These are phyloP conservation scores for Penicillium mononematosum DNA, from an alignment of 495 filamentous ascomycete species.

Conservation along the genomic window DNA sequence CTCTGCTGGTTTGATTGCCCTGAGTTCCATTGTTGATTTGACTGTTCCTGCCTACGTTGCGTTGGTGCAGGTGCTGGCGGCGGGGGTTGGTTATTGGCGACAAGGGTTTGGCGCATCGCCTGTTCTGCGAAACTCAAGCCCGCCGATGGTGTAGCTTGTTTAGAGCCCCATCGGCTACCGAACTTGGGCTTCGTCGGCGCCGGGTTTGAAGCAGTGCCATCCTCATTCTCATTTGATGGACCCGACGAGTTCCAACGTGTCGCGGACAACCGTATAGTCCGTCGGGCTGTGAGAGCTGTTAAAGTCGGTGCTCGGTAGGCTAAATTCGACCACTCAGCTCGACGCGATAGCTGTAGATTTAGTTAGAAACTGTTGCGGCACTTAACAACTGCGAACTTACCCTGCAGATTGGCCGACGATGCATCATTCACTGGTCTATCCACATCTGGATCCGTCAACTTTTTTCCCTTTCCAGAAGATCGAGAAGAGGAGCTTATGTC, in stretches of 20 bases:
- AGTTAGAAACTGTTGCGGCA: background rate
- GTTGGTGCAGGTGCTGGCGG: constrained; percentile 4
- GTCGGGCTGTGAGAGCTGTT: constrained; percentile 23
- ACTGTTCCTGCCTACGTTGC: background rate
- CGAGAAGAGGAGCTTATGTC: constrained; percentile 15
- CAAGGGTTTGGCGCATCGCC: constrained; percentile 32
- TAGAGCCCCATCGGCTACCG: constrained; percentile 27
- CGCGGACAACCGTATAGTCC: constrained; percentile 34
- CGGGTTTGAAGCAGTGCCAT: constrained; percentile 8
- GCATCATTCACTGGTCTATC: constrained; percentile 28
- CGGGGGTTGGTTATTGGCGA: constrained; percentile 20
- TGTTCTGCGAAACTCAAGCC: constrained; percentile 38
- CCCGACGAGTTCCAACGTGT: constrained; percentile 25
- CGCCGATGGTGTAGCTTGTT: constrained; percentile 21
- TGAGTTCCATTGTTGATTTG: background rate
- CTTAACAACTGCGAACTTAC: constrained; percentile 21
- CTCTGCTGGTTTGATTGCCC: constrained; percentile 2
- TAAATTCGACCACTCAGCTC: constrained; percentile 32
- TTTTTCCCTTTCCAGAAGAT: constrained; percentile 26
- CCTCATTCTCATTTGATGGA: constrained; percentile 13
- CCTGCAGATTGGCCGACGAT: constrained; percentile 38
- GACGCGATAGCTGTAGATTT: constrained; percentile 24
- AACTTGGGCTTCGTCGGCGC: constrained; percentile 24
- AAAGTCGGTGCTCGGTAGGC: constrained; percentile 23
- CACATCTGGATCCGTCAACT: constrained; percentile 19